Evolutionary conservation across 352 stramenopile genomes (phyloP), one percentile per base, ranked within the genome.

Genomic region (Globisporangium cylindrosporum): DNA sequence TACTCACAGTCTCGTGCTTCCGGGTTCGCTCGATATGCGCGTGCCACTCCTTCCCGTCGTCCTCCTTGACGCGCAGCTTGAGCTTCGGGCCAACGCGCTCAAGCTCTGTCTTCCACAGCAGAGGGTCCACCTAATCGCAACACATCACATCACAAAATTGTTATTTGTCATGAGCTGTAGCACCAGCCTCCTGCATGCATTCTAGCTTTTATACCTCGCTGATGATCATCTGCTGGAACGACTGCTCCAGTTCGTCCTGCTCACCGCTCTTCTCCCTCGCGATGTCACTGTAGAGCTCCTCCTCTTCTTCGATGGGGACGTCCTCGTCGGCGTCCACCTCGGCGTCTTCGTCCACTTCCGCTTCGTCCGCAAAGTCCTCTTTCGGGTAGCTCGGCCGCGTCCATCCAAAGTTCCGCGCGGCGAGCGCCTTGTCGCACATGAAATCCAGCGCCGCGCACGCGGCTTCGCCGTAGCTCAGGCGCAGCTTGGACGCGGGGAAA

Each of bases 201-300:
- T 48, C 41, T 20, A 20, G 24, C 51, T 32, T 18, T 6, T 32
- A 9, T 55, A 78, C 71, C 27, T 89, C 76, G 66, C 85, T 92
- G 60, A 92, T 70, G 75, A 94, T 94, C 82, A 94, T 94, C 67
- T 94, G 85, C 72, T 93, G 84, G 68, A 84, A 89, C 38, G 82
- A 92, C 65, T 91, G 80, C 64, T 93, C 85, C 10, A 92, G 69
- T 34, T 88, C 76, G 20, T 72, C 72, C 22, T 86, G 76, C 24
- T 91, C 78, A 20, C 71, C 72, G n/a, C 53, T 69, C 22, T 86
- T 77, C 10, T 74, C 69, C 24, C 70, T 75, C 49, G 80, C 78
- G 48, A 84, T 70, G 43, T 91, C 81, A 24, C 76, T 88, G 69
- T 93, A 94, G 25, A 72, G 66, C 38, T 72, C 66, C 34, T 75